Base-by-base conservation (phyloP, 2,329 filamentous ascomycete genomes). In the Trichophyton equinum region DNA sequence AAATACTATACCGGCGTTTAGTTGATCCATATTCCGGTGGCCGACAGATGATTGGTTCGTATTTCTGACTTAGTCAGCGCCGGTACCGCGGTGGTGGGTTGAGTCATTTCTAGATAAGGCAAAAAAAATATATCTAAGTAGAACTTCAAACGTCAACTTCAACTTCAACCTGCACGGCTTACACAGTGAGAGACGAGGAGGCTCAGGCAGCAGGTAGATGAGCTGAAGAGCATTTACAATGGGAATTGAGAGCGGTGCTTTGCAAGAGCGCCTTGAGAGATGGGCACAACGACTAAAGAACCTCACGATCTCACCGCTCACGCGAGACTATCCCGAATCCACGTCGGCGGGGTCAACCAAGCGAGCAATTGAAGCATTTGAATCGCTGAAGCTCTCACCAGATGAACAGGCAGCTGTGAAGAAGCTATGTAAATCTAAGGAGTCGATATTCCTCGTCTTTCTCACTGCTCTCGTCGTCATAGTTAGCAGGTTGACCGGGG, bases 401-500 rank as follows among this genome's bases (percentile, higher is more conserved):
- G 68, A 71, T 30, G 69, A 72, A 3, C 68, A 72, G 61, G 67
- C 70, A 46, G 74, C 73, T 15, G 59, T 78, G 51, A 66, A 75
- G 62, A 75, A 74, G 62, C 64, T 78, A 62, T 61, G 58, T 20
- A 55, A 38, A 20, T 42, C 62, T 36, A 42, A 44, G 36, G 62
- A 62, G 18, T 72, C 74, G 3, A 64, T 68, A 0, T 77, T 77
- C 59, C 74, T 71, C 2, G 68, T 77, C 46, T 69, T 79, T 55
- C 65, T 78, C 62, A 72, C 76, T 22, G 75, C 76, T 20, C 75
- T 77, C 55, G 69, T 77, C 2, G 69, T 77, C 57, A 68, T 79
- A 51, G 75, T 76, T 22, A 73, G 73, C 62, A 74, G 77, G 62
- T 67, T 79, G 64, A 78, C 76, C 13, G 77, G 77, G 18, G 77